These are phyloP conservation scores for Peziza echinospora DNA, from an alignment of 495 filamentous ascomycete genomes.

Conservation along the genomic window DNA sequence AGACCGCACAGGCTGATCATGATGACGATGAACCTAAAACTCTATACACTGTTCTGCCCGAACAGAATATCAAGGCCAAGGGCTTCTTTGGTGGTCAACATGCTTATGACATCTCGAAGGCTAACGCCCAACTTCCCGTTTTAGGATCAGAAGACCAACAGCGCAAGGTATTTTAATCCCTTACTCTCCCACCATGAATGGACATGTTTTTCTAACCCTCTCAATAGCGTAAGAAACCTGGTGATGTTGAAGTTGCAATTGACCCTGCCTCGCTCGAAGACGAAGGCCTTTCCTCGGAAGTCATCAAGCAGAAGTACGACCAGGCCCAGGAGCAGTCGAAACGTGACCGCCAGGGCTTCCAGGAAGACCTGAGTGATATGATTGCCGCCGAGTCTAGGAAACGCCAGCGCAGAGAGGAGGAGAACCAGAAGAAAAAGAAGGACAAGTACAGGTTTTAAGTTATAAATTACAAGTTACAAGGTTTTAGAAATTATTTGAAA, in stretches of 20 bases:
- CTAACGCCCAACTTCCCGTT: slow-evolving; percentile 36
- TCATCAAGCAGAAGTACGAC: slow-evolving; percentile 53
- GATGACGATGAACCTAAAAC: slow-evolving; percentile 54
- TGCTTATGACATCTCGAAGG: slow-evolving; percentile 55
- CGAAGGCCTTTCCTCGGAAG: slow-evolving; percentile 49
- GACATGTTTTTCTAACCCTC: slow-evolving; percentile 3
- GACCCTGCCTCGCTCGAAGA: slow-evolving; percentile 57
- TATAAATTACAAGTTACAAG: no score
- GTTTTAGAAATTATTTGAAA: no score
- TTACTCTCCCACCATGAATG: neutral
- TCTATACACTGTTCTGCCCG: slow-evolving; percentile 77
- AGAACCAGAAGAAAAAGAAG: slow-evolving; percentile 25
- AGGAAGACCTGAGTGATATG: slow-evolving; percentile 92
- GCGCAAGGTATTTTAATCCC: slow-evolving; percentile 21
- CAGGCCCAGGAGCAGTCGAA: slow-evolving; percentile 49
- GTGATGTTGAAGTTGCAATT: slow-evolving; percentile 80
- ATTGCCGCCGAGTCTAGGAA: slow-evolving; percentile 86
- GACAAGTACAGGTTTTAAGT: slow-evolving; percentile 21
- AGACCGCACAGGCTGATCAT: slow-evolving; percentile 21
- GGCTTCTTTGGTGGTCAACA: slow-evolving; percentile 93
- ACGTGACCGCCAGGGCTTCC: slow-evolving; percentile 50
- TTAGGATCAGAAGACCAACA: slow-evolving; percentile 54
- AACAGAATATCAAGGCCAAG: slow-evolving; percentile 57
- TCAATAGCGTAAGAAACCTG: slow-evolving; percentile 77
- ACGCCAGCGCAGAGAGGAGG: slow-evolving; percentile 65